Evolutionary conservation across 2,329 filamentous ascomycete species (phyloP).

Genomic region (Corynespora cassiicola): DNA sequence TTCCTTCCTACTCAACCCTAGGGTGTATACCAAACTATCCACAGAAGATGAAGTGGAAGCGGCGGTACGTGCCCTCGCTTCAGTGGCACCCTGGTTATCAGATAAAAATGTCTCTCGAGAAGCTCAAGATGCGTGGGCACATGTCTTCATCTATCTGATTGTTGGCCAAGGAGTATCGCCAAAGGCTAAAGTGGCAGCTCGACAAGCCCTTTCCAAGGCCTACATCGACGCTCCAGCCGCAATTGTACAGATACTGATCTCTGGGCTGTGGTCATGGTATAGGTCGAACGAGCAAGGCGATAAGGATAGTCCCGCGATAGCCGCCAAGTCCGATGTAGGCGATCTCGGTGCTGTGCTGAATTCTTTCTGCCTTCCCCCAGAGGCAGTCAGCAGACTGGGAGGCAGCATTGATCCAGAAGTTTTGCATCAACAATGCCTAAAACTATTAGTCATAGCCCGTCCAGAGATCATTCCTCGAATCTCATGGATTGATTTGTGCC

Average conservation of each 20-base stretch:
- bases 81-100: constrained; percentile 63
- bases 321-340: constrained; percentile 68
- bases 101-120: constrained; percentile 52
- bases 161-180: constrained; percentile 68
- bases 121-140: constrained; percentile 76
- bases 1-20: constrained; percentile 84
- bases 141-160: constrained; percentile 81
- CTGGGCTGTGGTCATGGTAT: constrained; percentile 83
- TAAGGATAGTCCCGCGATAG: constrained; percentile 75
- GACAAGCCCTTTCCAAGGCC: constrained; percentile 65
- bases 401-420: constrained; percentile 54
- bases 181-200: constrained; percentile 68
- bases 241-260: constrained; percentile 69
- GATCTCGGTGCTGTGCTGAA: constrained; percentile 68
- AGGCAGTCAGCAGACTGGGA: constrained; percentile 56
- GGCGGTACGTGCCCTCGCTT: constrained; percentile 73
- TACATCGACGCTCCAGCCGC: constrained; percentile 67
- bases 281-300: constrained; percentile 71
- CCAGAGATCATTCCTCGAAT: constrained; percentile 77
- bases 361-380: constrained; percentile 67
- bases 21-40: constrained; percentile 81
- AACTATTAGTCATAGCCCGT: constrained; percentile 78
- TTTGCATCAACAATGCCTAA: constrained; percentile 75
- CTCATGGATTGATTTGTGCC: constrained; percentile 88
- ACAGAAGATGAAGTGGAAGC: constrained; percentile 79